These are phyloP conservation scores for Vaccinium corymbosum DNA, from an alignment of 148 eudicot species.

Conservation along the genomic window DNA sequence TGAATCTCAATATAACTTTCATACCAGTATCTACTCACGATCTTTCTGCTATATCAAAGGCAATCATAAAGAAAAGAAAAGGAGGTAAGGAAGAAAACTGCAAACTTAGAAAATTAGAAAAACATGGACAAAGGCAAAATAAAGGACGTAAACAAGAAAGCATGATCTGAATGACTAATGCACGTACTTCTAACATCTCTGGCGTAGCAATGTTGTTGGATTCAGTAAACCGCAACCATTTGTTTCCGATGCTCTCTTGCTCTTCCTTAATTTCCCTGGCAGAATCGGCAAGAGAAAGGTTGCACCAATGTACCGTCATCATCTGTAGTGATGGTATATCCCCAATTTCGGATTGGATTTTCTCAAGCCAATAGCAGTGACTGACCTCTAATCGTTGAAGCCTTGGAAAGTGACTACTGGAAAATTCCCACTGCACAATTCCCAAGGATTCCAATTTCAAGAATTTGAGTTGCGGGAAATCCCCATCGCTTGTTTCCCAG, in stretches of 20 bases:
- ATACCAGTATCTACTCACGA: background rate
- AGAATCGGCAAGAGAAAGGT: background rate
- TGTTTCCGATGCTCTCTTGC: background rate
- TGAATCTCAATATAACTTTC: background rate
- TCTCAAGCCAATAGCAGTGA: background rate
- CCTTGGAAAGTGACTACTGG: background rate
- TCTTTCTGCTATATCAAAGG: background rate
- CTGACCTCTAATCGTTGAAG: background rate
- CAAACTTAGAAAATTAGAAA: too few relatives aligned
- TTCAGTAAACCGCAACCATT: background rate
- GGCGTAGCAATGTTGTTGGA: background rate
- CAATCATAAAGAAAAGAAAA: background rate
- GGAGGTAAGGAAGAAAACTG: background rate
- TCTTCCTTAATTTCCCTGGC: constrained; percentile 1
- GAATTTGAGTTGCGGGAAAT: constrained; percentile 7
- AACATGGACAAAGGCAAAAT: background rate
- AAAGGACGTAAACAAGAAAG: background rate
- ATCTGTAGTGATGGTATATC: background rate
- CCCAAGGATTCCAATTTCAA: background rate
- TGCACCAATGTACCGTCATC: background rate
- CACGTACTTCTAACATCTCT: background rate
- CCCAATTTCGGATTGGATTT: background rate
- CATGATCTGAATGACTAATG: background rate
- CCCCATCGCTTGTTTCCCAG: background rate
- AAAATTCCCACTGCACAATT: background rate